Percentiles rank a stretch among this genome's conserved stretches.
Conservation (phyloP, 140 eudicot genomes). For the Anethum foeniculum region DNA sequence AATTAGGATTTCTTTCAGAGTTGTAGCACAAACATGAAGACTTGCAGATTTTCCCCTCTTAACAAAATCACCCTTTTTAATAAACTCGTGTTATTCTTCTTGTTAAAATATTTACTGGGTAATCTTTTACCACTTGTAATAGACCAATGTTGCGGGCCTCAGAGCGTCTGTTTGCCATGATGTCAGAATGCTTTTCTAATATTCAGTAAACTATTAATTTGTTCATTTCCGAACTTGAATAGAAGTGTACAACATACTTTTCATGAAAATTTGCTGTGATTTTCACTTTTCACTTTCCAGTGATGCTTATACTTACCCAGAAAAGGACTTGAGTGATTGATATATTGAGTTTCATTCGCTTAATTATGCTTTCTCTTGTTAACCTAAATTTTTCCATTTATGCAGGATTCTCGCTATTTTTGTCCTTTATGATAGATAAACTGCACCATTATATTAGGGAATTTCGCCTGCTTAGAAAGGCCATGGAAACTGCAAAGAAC, state of each 20-base stretch:
- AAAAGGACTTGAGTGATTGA: neutral
- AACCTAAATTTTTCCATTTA: neutral
- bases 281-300: neutral
- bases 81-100: no score
- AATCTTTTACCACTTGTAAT: no score
- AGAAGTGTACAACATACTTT: neutral
- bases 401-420: constrained; percentile 54
- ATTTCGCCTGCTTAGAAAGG: constrained; percentile 30
- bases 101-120: no score
- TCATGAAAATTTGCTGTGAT: neutral
- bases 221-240: neutral
- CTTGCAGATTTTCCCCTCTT: no score
- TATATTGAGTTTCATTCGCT: neutral
- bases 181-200: neutral
- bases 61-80: no score
- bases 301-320: neutral
- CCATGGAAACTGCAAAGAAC: constrained; percentile 37
- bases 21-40: no score
- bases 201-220: neutral
- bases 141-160: neutral
- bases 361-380: neutral
- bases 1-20: no score
- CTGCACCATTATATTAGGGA: constrained; percentile 51
- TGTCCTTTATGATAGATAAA: constrained; percentile 35
- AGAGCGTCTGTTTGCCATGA: neutral